Conservation (phyloP, 768 basidiomycete genomes). For the Pisolithus sp. region DNA sequence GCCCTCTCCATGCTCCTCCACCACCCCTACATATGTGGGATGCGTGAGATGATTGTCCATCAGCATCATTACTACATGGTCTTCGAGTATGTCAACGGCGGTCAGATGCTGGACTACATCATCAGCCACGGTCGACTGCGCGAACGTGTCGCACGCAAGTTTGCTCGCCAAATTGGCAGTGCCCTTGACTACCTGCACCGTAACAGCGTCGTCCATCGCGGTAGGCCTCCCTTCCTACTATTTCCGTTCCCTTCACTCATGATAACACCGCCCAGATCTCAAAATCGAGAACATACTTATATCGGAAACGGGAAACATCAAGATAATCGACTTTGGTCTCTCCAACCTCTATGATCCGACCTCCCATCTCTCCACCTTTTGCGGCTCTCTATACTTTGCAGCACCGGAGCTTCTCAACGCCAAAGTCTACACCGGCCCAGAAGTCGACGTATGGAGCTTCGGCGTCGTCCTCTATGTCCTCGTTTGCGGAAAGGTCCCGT, state of each 20-base stretch:
- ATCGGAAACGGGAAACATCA: constrained; percentile 97
- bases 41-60: constrained; percentile 98
- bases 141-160: constrained; percentile 94
- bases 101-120: constrained; percentile 99
- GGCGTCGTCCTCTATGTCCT: constrained; percentile 97
- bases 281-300: constrained; percentile 99
- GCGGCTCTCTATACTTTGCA: constrained; percentile 96
- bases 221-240: constrained; percentile 30
- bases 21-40: constrained; percentile 98
- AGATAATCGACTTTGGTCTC: constrained; percentile 98
- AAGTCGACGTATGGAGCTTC: constrained; percentile 99
- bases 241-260: background rate
- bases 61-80: constrained; percentile 99
- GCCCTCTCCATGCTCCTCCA: constrained; percentile 92
- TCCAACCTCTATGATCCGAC: constrained; percentile 90
- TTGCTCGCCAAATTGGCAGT: constrained; percentile 94
- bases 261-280: constrained; percentile 48
- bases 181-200: constrained; percentile 96
- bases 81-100: constrained; percentile 97
- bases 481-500: constrained; percentile 97
- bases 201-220: constrained; percentile 96
- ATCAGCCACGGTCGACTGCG: constrained; percentile 95
- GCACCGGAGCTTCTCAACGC: constrained; percentile 97
- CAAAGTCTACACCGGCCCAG: constrained; percentile 93
- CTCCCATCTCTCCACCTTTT: constrained; percentile 85